These are phyloP conservation scores for Spatholobus suberectus DNA, from an alignment of 306 rosid species.

Conservation along the genomic window DNA sequence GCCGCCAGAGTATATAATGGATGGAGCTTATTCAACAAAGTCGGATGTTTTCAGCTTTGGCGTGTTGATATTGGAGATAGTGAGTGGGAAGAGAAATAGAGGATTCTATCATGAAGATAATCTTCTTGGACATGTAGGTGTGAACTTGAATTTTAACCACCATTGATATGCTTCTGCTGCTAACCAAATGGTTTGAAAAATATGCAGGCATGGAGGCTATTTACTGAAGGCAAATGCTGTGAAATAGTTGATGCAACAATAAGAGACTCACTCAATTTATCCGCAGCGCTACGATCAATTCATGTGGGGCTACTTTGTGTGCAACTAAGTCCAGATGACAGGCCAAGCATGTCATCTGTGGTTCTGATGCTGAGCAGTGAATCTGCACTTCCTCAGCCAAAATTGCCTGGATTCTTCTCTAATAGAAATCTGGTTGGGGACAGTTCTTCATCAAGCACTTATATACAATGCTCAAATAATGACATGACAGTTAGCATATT, in stretches of 20 bases:
- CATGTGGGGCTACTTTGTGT: slow-evolving; percentile 26
- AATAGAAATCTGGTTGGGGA: background rate
- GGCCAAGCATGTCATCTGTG: slow-evolving; percentile 27
- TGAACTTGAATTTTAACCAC: background rate
- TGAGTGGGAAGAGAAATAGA: slow-evolving; percentile 38
- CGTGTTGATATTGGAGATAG: slow-evolving; percentile 32
- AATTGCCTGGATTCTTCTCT: slow-evolving; percentile 45
- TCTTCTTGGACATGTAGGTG: slow-evolving; percentile 33
- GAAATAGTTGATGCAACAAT: slow-evolving; percentile 44
- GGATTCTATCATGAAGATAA: slow-evolving; percentile 39
- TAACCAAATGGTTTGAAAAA: background rate
- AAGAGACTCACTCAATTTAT: slow-evolving; percentile 9
- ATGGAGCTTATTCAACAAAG: slow-evolving; percentile 38
- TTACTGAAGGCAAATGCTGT: background rate
- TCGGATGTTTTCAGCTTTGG: slow-evolving; percentile 42
- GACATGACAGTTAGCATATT: background rate
- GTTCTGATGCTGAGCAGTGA: slow-evolving; percentile 29
- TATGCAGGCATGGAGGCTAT: slow-evolving; percentile 29
- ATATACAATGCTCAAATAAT: background rate
- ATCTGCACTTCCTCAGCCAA: slow-evolving; percentile 49
- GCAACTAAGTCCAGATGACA: slow-evolving; percentile 18
- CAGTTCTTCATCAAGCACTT: slow-evolving; percentile 3
- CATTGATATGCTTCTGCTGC: background rate
- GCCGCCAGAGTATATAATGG: slow-evolving; percentile 31
- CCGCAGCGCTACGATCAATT: background rate